Percentiles rank a stretch among this genome's conserved stretches.
phyloP scores from a whole-genome alignment of 768 basidiomycete species.

The Psilocybe azurescens region DNA sequence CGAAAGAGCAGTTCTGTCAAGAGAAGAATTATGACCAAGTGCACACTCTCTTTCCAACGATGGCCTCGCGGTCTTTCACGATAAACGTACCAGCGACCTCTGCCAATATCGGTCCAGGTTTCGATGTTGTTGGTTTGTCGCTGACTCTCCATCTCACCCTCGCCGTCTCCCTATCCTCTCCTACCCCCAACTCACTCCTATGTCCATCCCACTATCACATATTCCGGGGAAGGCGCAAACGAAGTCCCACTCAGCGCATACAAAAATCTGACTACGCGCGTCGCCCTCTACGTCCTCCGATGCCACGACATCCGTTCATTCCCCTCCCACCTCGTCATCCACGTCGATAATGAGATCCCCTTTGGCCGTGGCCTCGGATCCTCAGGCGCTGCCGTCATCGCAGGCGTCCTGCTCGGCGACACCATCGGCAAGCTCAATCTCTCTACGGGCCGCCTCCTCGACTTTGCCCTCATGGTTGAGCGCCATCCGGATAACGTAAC shows the following conservation, averaged over 20 bases:
- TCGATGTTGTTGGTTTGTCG: conserved; percentile 98
- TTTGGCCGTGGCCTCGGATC: conserved; percentile 98
- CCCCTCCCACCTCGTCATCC: conserved; percentile 77
- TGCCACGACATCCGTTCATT: conserved; percentile 79
- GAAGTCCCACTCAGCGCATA: conserved; percentile 95
- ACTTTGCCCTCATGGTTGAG: conserved; percentile 99
- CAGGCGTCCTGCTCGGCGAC: conserved; percentile 90
- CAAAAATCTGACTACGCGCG: conserved; percentile 96
- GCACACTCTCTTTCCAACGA: not conserved
- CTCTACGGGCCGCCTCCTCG: conserved; percentile 75
- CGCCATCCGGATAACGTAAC: conserved; percentile 99
- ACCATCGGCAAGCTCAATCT: conserved; percentile 79
- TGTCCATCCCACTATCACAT: conserved; percentile 66
- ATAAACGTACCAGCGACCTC: conserved; percentile 96
- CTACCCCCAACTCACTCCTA: conserved; percentile 38
- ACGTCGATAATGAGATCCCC: conserved; percentile 91
- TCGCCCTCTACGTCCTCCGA: conserved; percentile 97
- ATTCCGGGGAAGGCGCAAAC: conserved; percentile 86
- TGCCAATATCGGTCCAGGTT: conserved; percentile 98
- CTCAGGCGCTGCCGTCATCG: conserved; percentile 98
- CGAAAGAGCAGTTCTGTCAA: not conserved
- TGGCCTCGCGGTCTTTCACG: conserved; percentile 46
- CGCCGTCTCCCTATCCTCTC: conserved; percentile 51
- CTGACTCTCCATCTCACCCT: conserved; percentile 86
- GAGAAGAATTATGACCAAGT: not conserved